A percentile compares a stretch with the other conserved stretches of the same genome.
Conservation (phyloP, 345 rosid species). For the Heritiera fomes region DNA sequence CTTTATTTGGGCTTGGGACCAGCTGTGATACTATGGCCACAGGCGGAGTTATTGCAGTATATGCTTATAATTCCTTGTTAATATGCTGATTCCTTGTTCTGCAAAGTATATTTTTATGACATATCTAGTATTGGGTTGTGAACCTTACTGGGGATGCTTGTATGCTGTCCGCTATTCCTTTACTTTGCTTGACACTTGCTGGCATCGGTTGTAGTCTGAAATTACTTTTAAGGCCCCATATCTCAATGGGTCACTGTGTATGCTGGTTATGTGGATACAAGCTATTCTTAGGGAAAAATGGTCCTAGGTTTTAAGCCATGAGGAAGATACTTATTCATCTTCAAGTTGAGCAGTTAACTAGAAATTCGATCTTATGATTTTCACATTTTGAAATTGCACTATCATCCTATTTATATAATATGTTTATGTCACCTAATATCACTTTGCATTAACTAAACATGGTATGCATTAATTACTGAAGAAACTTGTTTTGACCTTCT, state of each 20-base stretch:
- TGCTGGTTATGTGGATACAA: not conserved
- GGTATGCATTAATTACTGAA: not conserved
- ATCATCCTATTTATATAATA: not conserved
- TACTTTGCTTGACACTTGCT: constrained; percentile 1
- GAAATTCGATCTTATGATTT: not conserved
- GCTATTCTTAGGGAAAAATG: not conserved
- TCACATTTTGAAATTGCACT: not conserved
- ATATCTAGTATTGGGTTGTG: constrained; percentile 3
- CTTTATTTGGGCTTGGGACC: constrained; percentile 39
- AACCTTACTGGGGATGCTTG: constrained; percentile 5
- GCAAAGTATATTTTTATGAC: not conserved
- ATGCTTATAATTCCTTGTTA: constrained; percentile 1
- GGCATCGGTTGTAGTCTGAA: not conserved
- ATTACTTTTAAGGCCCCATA: constrained; percentile 2
- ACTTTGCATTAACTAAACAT: not conserved
- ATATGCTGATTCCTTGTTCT: not conserved
- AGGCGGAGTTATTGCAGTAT: constrained; percentile 32
- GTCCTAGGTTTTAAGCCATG: not conserved
- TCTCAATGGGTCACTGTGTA: not conserved
- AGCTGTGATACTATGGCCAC: constrained; percentile 30
- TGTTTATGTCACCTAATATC: not conserved
- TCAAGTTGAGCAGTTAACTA: not conserved
- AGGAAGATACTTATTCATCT: not conserved
- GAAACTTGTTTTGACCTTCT: not conserved
- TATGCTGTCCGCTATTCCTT: not conserved